Conservation (phyloP, 306 rosid species). For the Vigna unguiculata region DNA sequence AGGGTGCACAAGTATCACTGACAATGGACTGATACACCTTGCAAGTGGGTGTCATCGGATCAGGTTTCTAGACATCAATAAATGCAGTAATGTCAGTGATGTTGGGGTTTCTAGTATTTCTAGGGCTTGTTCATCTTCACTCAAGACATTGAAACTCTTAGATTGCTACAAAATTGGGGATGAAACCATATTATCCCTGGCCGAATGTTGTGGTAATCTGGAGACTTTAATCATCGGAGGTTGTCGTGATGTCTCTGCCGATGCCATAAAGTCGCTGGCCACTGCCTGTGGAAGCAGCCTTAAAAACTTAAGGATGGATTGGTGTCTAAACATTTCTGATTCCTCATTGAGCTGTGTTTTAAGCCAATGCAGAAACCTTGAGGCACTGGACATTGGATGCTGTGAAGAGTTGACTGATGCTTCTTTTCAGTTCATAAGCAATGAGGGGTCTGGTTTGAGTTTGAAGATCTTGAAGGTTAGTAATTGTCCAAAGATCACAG, state of each 20-base stretch:
- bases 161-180: constrained; percentile 89
- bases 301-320: constrained; percentile 88
- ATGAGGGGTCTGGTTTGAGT: constrained; percentile 56
- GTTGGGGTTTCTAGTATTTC: constrained; percentile 71
- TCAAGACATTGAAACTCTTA: constrained; percentile 77
- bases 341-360: constrained; percentile 76
- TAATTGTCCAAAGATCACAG: constrained; percentile 85
- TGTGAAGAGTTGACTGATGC: constrained; percentile 92
- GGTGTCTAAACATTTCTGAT: constrained; percentile 83
- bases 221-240: constrained; percentile 88
- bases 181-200: constrained; percentile 62
- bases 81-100: constrained; percentile 84
- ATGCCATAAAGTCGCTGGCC: constrained; percentile 68
- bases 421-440: constrained; percentile 67
- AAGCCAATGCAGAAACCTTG: constrained; percentile 70
- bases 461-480: constrained; percentile 81
- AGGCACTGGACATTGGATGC: constrained; percentile 88
- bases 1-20: constrained; percentile 79
- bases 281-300: constrained; percentile 65
- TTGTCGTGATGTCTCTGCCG: constrained; percentile 79
- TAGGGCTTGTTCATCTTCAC: constrained; percentile 69
- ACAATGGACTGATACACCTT: constrained; percentile 70
- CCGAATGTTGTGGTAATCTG: constrained; percentile 69
- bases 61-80: constrained; percentile 69
- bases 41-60: constrained; percentile 71